These are phyloP conservation scores for Halenospora varia DNA, from an alignment of 495 filamentous ascomycete genomes.

Conservation along the genomic window DNA sequence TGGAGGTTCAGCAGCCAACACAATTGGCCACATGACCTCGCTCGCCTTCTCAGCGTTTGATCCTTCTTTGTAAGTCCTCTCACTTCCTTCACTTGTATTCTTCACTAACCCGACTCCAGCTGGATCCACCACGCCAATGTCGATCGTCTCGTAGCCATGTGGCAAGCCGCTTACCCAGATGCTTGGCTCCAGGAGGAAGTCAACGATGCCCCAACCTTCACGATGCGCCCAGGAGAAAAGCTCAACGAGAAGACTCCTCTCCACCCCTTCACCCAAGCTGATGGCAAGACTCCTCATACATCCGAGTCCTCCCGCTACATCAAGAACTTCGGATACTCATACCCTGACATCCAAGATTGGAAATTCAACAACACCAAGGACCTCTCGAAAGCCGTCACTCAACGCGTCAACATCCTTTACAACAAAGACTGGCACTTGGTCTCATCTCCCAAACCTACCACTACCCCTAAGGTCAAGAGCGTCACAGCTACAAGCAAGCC, in stretches of 20 bases:
- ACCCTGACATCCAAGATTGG: constrained; percentile 41
- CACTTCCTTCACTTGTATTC: neutral
- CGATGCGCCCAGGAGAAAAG: constrained; percentile 34
- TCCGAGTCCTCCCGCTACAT: neutral
- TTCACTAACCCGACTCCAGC: neutral
- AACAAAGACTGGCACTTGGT: neutral
- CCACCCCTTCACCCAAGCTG: constrained; percentile 35
- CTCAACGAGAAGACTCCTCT: constrained; percentile 29
- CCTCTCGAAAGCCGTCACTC: neutral
- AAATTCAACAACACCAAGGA: neutral
- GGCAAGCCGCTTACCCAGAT: constrained; percentile 62
- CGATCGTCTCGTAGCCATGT: constrained; percentile 66
- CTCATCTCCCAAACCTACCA: neutral
- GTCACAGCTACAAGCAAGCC: neutral
- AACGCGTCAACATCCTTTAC: neutral
- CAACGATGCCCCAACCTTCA: constrained; percentile 47
- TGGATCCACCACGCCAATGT: constrained; percentile 35
- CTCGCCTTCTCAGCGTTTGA: constrained; percentile 59
- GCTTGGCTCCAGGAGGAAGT: constrained; percentile 45
- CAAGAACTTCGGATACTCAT: constrained; percentile 52
- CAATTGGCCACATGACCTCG: constrained; percentile 49
- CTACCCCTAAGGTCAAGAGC: neutral
- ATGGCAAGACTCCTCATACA: constrained; percentile 34
- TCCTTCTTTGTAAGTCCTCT: constrained; percentile 49
- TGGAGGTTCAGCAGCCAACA: too few species aligned